Evolutionary conservation across 2,329 filamentous ascomycete species (phyloP), one percentile per base, ranked within the genome.

Genomic region (Neonectria ditissima): DNA sequence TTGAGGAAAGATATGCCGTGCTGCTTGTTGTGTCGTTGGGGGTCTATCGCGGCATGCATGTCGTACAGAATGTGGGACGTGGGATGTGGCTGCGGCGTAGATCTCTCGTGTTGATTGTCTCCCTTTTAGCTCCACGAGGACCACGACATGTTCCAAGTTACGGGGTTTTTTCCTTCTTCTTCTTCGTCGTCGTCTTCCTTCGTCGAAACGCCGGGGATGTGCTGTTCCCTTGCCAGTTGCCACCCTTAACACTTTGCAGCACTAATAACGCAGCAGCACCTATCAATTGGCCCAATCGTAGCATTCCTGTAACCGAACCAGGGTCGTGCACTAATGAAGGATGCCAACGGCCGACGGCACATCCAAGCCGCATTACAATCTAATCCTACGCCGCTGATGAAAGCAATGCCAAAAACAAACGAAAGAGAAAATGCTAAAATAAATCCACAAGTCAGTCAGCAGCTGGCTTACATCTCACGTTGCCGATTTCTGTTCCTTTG

Each of bases 241-340:
- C 34, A 37, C 34, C 14, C 34, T 16, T 16, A 16, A 14, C 4
- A 54, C 14, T 22, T 54, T 26, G 10, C 13, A 41, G 24, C 9
- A 34, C 30, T 39, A 39, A 16, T n/a, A n/a, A 37, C 34, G 34
- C 9, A 34, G 18, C 22, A 44, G 32, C 37, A 16, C 16, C 24
- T 26, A n/a, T n/a, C n/a, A 26, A 26, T 26, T 26, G 24, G 6
- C 24, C 16, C 14, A 37, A 14, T 37, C 16, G 34, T 37, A n/a
- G 34, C 55, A 51, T 58, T 58, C 45, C 55, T 52, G 37, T 10
- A 32, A 41, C 54, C 37, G 37, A 45, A 18, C 39, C 39, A 8
- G 45, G 45, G 45, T 48, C 1, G 9, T 37, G 5, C 16, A 37
- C 24, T 6, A n/a, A n/a, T n/a, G 37, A 55, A 44, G 44, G 44